Evolutionary conservation across 257 asterid species (phyloP).

Genomic region (Coffea canephora): DNA sequence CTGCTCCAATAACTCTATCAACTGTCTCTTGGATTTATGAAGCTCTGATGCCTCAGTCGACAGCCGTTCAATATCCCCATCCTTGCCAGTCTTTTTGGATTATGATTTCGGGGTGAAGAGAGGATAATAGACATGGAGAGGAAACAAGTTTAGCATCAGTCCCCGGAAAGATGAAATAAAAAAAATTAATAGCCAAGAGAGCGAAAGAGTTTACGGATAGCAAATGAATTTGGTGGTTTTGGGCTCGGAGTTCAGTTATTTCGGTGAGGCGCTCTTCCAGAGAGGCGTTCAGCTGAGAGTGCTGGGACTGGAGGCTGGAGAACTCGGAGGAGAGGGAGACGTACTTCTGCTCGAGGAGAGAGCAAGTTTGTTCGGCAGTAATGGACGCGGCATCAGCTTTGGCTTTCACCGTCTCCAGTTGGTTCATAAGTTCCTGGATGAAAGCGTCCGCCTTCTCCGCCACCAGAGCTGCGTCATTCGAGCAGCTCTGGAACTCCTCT

Average conservation of each 20-base stretch:
- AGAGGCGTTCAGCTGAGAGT: constrained; percentile 41
- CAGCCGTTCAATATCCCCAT: constrained; percentile 80
- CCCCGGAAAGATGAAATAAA: not conserved
- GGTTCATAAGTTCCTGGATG: constrained; percentile 56
- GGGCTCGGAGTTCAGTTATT: constrained; percentile 45
- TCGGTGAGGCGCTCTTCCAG: constrained; percentile 55
- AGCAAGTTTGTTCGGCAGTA: constrained; percentile 86
- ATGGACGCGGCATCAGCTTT: constrained; percentile 85
- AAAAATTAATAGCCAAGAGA: constrained; percentile 8
- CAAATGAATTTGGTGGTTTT: constrained; percentile 54
- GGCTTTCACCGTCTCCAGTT: constrained; percentile 74
- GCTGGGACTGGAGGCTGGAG: constrained; percentile 51
- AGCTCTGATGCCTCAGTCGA: constrained; percentile 60
- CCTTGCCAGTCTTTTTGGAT: constrained; percentile 52
- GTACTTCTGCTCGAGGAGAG: constrained; percentile 76
- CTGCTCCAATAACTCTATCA: constrained; percentile 81
- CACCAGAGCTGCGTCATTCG: constrained; percentile 54
- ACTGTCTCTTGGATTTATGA: constrained; percentile 78
- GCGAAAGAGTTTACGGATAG: constrained; percentile 47
- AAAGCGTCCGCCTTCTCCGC: constrained; percentile 86
- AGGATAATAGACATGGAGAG: no score
- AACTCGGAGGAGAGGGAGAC: constrained; percentile 63
- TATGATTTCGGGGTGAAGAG: no score
- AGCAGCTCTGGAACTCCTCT: constrained; percentile 62
- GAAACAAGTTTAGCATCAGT: not conserved